phyloP scores from a whole-genome alignment of 768 basidiomycete species.

The Tylopilus intermedius region DNA sequence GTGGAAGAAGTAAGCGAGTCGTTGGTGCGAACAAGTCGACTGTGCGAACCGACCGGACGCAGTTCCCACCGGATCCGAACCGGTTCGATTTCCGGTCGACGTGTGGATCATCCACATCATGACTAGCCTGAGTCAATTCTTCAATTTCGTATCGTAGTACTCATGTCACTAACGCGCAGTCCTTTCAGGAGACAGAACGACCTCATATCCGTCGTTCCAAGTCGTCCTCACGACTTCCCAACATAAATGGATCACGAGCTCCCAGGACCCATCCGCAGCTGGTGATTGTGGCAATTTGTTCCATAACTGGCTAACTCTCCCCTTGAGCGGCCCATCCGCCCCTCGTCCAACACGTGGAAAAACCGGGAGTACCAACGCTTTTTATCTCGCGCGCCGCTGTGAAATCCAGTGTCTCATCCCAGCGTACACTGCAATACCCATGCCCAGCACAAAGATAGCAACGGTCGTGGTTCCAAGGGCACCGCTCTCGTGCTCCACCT shows the following conservation, averaged over 20 bases:
- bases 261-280: conserved; percentile 3
- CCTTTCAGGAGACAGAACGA: background rate
- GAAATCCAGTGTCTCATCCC: conserved; percentile 39
- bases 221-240: no score
- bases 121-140: background rate
- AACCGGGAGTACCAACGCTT: background rate
- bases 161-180: no score
- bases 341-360: background rate
- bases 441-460: conserved; percentile 35
- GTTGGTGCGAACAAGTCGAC: conserved; percentile 13
- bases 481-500: conserved; percentile 77
- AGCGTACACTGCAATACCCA: conserved; percentile 40
- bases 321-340: background rate
- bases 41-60: conserved; percentile 16
- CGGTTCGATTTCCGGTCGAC: conserved; percentile 8
- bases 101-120: background rate
- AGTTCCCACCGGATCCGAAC: conserved; percentile 30
- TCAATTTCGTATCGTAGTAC: background rate
- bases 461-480: conserved; percentile 49
- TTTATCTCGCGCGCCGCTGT: conserved; percentile 13
- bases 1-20: conserved; percentile 1
- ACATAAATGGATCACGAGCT: background rate
- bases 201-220: conserved; percentile 8
- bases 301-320: conserved; percentile 2
- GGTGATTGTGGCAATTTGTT: conserved; percentile 4